Evolutionary conservation across 2,329 filamentous ascomycete species (phyloP).

Genomic region (Magnaporthales sp.): DNA sequence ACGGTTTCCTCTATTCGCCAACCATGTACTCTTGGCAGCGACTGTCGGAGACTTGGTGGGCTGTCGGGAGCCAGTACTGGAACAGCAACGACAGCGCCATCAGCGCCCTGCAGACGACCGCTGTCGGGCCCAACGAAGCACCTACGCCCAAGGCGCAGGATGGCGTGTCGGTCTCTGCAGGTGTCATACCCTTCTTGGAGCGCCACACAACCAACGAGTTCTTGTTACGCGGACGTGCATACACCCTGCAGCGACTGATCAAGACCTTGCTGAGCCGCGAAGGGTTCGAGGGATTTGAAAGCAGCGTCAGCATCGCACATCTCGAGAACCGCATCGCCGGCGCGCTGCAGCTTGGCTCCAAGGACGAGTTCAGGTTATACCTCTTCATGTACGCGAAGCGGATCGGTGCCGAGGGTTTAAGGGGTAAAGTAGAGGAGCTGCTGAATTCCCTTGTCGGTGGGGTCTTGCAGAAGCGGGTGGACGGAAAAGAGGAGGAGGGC

Average conservation of each 20-base stretch:
- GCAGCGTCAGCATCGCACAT: slow-evolving; percentile 84
- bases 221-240: slow-evolving; percentile 82
- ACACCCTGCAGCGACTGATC: slow-evolving; percentile 83
- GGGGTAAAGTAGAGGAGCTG: slow-evolving; percentile 86
- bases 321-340: slow-evolving; percentile 91
- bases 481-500: slow-evolving; percentile 33
- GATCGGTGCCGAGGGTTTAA: slow-evolving; percentile 79
- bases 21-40: slow-evolving; percentile 88
- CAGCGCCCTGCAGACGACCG: slow-evolving; percentile 66
- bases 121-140: slow-evolving; percentile 45
- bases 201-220: slow-evolving; percentile 92
- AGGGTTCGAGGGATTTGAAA: slow-evolving; percentile 87
- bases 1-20: slow-evolving; percentile 84
- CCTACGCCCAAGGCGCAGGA: slow-evolving; percentile 26
- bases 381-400: slow-evolving; percentile 98
- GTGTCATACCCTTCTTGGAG: slow-evolving; percentile 88
- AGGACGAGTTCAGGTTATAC: slow-evolving; percentile 89
- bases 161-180: slow-evolving; percentile 65
- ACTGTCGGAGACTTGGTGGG: slow-evolving; percentile 97
- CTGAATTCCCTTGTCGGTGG: slow-evolving; percentile 74
- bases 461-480: slow-evolving; percentile 48
- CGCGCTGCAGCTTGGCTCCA: slow-evolving; percentile 72
- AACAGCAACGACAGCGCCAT: slow-evolving; percentile 92
- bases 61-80: slow-evolving; percentile 96
- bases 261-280: slow-evolving; percentile 82